These are phyloP conservation scores for Magnolia changhungtana DNA, from an alignment of 164 flowering plant genomes.

Conservation along the genomic window DNA sequence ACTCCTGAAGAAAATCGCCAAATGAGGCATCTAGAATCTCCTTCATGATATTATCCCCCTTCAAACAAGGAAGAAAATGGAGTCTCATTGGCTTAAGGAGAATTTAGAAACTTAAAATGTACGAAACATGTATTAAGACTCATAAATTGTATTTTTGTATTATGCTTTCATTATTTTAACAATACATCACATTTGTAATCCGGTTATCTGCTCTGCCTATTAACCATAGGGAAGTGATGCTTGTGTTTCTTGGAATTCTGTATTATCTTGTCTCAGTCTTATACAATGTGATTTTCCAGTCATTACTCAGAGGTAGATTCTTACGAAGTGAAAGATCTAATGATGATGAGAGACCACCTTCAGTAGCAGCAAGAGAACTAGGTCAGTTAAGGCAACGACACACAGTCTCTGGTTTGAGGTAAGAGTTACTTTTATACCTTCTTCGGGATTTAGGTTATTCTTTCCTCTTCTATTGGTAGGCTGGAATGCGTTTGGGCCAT, in stretches of 20 bases:
- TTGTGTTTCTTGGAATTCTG: not conserved
- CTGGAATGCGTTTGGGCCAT: too few species aligned
- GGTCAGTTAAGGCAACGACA: constrained; percentile 74
- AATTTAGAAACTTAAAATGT: not conserved
- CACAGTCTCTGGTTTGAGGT: constrained; percentile 92
- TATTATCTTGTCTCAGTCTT: constrained; percentile 10
- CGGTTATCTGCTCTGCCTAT: not conserved
- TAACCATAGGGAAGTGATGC: not conserved
- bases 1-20: not conserved
- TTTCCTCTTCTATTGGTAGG: too few species aligned
- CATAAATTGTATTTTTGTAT: not conserved
- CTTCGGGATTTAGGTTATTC: not conserved
- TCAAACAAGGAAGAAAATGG: not conserved
- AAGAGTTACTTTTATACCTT: constrained; percentile 8
- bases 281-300: constrained; percentile 39
- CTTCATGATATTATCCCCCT: not conserved
- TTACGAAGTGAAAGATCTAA: constrained; percentile 51
- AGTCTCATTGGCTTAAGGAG: not conserved
- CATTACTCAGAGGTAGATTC: constrained; percentile 80
- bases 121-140: not conserved
- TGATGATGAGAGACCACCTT: constrained; percentile 58
- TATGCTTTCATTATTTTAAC: not conserved
- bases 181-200: not conserved
- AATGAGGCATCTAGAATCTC: not conserved
- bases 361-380: constrained; percentile 72